Percentiles rank a stretch among this genome's conserved stretches.
Evolutionary conservation across 2,329 filamentous ascomycete genomes (phyloP).

Genomic region (Fusarium bulbicola): DNA sequence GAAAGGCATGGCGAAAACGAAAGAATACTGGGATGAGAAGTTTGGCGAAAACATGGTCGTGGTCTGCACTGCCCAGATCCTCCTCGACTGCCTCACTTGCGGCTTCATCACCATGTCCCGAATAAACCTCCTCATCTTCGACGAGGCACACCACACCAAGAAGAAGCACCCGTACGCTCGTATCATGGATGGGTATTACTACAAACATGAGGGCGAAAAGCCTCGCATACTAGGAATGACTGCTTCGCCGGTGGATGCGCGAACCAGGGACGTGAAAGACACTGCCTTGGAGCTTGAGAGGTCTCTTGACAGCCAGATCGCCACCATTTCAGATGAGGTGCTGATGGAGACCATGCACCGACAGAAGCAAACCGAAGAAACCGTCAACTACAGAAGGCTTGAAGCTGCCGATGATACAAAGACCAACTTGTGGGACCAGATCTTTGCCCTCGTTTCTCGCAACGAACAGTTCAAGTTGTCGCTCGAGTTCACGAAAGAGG

Average conservation of each 20-base stretch:
- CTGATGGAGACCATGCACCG: slow-evolving; percentile 37
- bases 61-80: slow-evolving; percentile 90
- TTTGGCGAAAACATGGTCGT: slow-evolving; percentile 78
- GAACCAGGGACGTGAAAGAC: slow-evolving; percentile 70
- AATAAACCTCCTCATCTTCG: slow-evolving; percentile 92
- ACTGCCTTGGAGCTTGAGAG: slow-evolving; percentile 79
- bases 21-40: slow-evolving; percentile 61
- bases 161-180: slow-evolving; percentile 90
- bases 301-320: slow-evolving; percentile 83
- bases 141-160: slow-evolving; percentile 96
- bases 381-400: slow-evolving; percentile 55
- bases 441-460: slow-evolving; percentile 57
- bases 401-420: slow-evolving; percentile 56
- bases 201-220: slow-evolving; percentile 57
- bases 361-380: slow-evolving; percentile 60
- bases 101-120: slow-evolving; percentile 82
- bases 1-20: slow-evolving; percentile 52
- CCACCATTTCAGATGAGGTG: slow-evolving; percentile 67
- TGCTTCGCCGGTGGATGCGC: slow-evolving; percentile 90
- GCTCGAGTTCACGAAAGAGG: slow-evolving; percentile 67
- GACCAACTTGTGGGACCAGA: slow-evolving; percentile 70
- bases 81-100: slow-evolving; percentile 80
- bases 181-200: slow-evolving; percentile 90
- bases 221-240: slow-evolving; percentile 96
- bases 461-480: slow-evolving; percentile 62